Evolutionary conservation across 2,329 filamentous ascomycete species (phyloP).

Genomic region (Colletotrichum graminicola): DNA sequence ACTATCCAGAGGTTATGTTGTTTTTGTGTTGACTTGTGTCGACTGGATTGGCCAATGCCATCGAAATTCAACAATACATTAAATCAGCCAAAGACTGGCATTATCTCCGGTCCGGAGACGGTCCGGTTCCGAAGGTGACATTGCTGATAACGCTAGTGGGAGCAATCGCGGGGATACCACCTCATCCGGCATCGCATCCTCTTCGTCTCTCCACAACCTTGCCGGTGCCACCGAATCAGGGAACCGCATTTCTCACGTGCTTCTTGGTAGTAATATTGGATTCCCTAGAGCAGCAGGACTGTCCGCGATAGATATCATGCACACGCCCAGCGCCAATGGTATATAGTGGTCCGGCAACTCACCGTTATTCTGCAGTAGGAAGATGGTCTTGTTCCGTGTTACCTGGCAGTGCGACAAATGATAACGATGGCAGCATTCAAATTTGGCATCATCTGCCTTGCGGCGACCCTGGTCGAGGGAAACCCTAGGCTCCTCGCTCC

Average conservation of each 20-base stretch:
- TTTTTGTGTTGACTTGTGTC: not conserved
- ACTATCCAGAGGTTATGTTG: not conserved
- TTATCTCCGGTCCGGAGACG: not conserved
- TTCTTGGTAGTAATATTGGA: not conserved
- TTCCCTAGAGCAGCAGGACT: slow-evolving; percentile 6
- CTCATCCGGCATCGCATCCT: slow-evolving; percentile 21
- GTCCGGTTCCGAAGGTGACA: not conserved
- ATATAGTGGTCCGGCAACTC: not conserved
- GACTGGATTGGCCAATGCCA: not conserved
- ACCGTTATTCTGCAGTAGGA: not conserved
- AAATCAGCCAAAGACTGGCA: not conserved
- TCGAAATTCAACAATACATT: not conserved
- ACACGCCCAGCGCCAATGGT: not conserved
- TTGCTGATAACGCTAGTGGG: slow-evolving; percentile 16
- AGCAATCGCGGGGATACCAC: slow-evolving; percentile 14
- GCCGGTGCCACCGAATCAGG: slow-evolving; percentile 17
- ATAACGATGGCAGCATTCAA: slow-evolving; percentile 20
- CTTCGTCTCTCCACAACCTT: slow-evolving; percentile 16
- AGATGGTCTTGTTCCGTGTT: not conserved
- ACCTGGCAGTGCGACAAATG: no score
- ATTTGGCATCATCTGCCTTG: slow-evolving; percentile 27
- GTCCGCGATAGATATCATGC: not conserved
- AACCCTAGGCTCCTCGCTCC: slow-evolving; percentile 43
- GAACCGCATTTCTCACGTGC: slow-evolving; percentile 25
- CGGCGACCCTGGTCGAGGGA: slow-evolving; percentile 10